Percentiles rank a stretch among this genome's conserved stretches.
phyloP scores from a whole-genome alignment of 1,284 basidiomycete genomes.

The Puccinia sorghi region DNA sequence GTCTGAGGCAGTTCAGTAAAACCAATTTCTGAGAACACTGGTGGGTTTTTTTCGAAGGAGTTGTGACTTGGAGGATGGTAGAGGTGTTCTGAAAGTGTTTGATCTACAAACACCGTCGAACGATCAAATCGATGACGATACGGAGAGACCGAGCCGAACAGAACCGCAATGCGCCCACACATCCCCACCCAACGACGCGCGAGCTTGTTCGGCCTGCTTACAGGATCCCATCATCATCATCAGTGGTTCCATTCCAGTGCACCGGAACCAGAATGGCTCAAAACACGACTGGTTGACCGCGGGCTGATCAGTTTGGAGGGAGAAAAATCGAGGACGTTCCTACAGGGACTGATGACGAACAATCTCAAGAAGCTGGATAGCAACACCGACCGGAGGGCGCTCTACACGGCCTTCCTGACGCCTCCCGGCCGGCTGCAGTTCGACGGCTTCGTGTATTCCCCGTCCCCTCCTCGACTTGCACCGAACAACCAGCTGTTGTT shows the following conservation, averaged over 20 bases:
- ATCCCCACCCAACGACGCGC: neutral
- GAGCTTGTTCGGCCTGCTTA: neutral
- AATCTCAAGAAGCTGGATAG: neutral
- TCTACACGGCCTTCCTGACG: conserved; percentile 31
- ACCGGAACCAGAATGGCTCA: conserved; percentile 23
- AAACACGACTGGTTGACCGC: conserved; percentile 10
- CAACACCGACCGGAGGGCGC: neutral
- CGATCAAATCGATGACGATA: neutral
- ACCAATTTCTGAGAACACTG: no score
- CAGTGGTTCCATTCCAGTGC: conserved; percentile 4
- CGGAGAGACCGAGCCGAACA: neutral
- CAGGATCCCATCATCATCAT: no score
- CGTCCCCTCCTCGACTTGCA: neutral
- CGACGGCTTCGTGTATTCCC: conserved; percentile 79
- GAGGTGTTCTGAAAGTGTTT: no score
- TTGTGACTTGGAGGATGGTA: no score
- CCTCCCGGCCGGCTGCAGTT: conserved; percentile 81
- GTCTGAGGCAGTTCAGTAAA: no score
- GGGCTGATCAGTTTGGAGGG: conserved; percentile 30
- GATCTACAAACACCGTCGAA: neutral
- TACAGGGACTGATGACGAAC: conserved; percentile 44
- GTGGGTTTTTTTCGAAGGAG: no score
- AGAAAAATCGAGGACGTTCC: conserved; percentile 31
- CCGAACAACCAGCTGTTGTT: conserved; percentile 61
- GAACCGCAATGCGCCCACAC: conserved; percentile 1